These are phyloP conservation scores for Aristolochia contorta DNA, from an alignment of 164 flowering plant species.

Conservation along the genomic window DNA sequence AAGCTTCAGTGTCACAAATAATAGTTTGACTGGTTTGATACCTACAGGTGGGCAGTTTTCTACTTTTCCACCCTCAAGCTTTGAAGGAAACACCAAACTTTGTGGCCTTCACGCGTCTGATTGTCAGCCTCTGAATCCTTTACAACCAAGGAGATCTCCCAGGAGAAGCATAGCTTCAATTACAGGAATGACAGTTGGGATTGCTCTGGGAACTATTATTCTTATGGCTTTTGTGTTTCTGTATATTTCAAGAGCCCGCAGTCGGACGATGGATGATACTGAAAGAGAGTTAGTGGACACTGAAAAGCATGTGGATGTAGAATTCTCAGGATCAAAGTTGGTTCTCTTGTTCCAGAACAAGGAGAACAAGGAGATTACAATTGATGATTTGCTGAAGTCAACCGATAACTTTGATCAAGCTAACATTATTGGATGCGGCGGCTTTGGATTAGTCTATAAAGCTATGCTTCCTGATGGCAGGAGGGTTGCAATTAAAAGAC, in stretches of 20 bases:
- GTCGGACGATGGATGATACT: constrained; percentile 20
- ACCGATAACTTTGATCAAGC: constrained; percentile 71
- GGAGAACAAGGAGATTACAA: constrained; percentile 37
- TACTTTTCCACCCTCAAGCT: constrained; percentile 48
- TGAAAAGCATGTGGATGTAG: constrained; percentile 25
- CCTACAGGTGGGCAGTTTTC: constrained; percentile 53
- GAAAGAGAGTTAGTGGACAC: constrained; percentile 18
- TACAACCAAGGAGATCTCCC: constrained; percentile 7
- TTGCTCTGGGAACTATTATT: constrained; percentile 32
- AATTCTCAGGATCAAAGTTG: constrained; percentile 26
- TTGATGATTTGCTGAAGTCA: constrained; percentile 47
- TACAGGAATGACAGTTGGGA: constrained; percentile 12
- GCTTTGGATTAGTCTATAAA: constrained; percentile 71
- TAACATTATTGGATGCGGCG: constrained; percentile 75
- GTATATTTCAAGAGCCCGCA: constrained; percentile 19
- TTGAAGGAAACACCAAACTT: constrained; percentile 46
- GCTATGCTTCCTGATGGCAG: constrained; percentile 58
- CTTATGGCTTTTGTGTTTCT: constrained; percentile 25
- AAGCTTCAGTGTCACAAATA: constrained; percentile 40
- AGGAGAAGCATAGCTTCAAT: not conserved
- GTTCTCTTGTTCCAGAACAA: constrained; percentile 41
- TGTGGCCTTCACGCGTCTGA: constrained; percentile 29
- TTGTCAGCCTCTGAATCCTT: constrained; percentile 12
- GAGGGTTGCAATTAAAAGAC: constrained; percentile 63
- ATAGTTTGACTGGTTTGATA: constrained; percentile 40